A percentile compares a stretch with the other conserved stretches of the same genome.
phyloP scores from a whole-genome alignment of 2,329 filamentous ascomycete genomes.

The Huntiella abstrusa region DNA sequence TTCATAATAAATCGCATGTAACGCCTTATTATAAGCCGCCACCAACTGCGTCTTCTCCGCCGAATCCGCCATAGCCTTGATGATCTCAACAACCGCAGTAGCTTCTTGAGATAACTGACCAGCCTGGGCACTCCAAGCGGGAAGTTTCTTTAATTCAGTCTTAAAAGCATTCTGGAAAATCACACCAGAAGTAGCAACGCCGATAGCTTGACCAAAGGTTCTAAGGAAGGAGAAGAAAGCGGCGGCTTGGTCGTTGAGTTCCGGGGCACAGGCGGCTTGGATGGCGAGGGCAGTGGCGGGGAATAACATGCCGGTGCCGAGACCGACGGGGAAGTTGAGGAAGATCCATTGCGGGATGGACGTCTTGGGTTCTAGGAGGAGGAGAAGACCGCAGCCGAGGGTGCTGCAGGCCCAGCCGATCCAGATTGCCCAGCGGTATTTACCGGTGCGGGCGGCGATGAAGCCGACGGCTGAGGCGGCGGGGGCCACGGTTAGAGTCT shows the following conservation, averaged over 20 bases:
- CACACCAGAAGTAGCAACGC: constrained; percentile 31
- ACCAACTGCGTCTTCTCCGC: constrained; percentile 16
- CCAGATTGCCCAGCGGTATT: constrained; percentile 43
- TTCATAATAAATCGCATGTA: constrained; percentile 19
- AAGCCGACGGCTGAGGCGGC: constrained; percentile 37
- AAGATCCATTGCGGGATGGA: constrained; percentile 37
- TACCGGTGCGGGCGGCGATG: constrained; percentile 33
- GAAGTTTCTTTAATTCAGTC: constrained; percentile 27
- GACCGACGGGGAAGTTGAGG: constrained; percentile 37
- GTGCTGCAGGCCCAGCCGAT: constrained; percentile 41
- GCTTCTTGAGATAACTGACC: constrained; percentile 35
- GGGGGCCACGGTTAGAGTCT: constrained; percentile 44
- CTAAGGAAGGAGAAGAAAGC: constrained; percentile 44
- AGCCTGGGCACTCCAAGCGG: constrained; percentile 24
- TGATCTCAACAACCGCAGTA: constrained; percentile 37
- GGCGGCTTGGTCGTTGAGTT: constrained; percentile 33
- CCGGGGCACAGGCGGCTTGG: constrained; percentile 35
- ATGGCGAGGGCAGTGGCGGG: constrained; percentile 43
- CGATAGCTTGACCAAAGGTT: constrained; percentile 16
- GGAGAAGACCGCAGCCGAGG: constrained; percentile 36
- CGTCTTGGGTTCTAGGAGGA: constrained; percentile 28
- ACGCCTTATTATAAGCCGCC: constrained; percentile 18
- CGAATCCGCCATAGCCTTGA: constrained; percentile 29
- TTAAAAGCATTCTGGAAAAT: constrained; percentile 50
- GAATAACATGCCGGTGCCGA: constrained; percentile 47